These are phyloP conservation scores for Paspalum notatum DNA, from an alignment of 176 grass and related monocot genomes.

Conservation along the genomic window DNA sequence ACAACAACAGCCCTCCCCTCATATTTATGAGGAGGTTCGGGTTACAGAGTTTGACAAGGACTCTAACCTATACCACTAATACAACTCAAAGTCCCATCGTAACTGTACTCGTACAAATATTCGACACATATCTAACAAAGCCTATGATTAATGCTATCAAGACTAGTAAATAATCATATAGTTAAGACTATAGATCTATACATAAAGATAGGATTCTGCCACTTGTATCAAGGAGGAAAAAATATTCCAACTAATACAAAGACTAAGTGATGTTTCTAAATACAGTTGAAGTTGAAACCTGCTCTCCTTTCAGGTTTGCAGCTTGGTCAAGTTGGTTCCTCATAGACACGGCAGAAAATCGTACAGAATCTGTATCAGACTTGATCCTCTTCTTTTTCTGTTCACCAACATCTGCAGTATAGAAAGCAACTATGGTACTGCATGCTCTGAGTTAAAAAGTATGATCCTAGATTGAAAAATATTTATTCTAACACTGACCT, in stretches of 20 bases:
- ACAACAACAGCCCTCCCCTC: too few species aligned
- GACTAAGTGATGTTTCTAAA: slow-evolving; percentile 56
- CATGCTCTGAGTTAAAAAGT: slow-evolving; percentile 20
- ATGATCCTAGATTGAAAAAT: slow-evolving; percentile 11
- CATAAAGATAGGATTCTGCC: too few species aligned
- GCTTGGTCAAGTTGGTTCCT: slow-evolving; percentile 90
- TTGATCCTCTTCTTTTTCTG: slow-evolving; percentile 95
- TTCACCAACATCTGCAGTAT: slow-evolving; percentile 72
- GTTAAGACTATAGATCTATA: too few species aligned
- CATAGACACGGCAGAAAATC: slow-evolving; percentile 69
- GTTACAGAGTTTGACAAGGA: too few species aligned
- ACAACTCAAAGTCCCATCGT: too few species aligned
- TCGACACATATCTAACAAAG: too few species aligned
- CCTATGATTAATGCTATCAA: too few species aligned
- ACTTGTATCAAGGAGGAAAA: too few species aligned
- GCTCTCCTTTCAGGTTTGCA: slow-evolving; percentile 92
- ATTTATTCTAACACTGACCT: slow-evolving; percentile 57
- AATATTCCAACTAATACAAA: slow-evolving; percentile 22
- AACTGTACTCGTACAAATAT: too few species aligned
- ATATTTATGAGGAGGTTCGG: too few species aligned
- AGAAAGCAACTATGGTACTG: slow-evolving; percentile 44
- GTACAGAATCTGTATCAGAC: slow-evolving; percentile 67
- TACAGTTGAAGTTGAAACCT: slow-evolving; percentile 67
- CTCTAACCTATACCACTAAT: too few species aligned
- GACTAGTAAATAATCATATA: too few species aligned